A percentile compares a stretch with the other conserved stretches of the same genome.
These are phyloP conservation scores for Aureobasidium sp. DNA, from an alignment of 2,329 filamentous ascomycete genomes.

Conservation along the genomic window DNA sequence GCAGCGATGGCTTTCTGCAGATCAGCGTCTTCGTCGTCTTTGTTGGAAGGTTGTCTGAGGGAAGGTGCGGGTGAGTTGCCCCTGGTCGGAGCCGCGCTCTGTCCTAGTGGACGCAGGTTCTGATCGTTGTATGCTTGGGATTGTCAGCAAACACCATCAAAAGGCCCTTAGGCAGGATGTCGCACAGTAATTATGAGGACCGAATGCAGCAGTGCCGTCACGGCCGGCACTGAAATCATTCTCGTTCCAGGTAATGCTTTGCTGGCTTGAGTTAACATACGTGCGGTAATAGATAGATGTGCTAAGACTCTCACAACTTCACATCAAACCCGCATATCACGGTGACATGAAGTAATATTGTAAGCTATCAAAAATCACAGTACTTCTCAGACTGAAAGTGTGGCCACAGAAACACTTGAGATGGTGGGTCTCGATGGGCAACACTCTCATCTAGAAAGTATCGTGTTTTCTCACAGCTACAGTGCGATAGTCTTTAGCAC, in stretches of 20 bases:
- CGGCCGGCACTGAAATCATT: conserved; percentile 19
- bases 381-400: not conserved
- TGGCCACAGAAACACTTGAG: not conserved
- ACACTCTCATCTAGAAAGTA: not conserved
- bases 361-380: not conserved
- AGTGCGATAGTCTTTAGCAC: not conserved
- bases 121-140: conserved; percentile 13
- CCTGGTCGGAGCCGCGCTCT: conserved; percentile 24
- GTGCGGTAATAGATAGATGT: not conserved
- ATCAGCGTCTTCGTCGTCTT: conserved; percentile 23
- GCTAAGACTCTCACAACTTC: not conserved
- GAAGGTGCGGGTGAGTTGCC: conserved; percentile 20
- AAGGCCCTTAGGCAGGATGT: not conserved
- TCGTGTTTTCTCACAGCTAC: not conserved
- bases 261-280: not conserved
- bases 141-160: not conserved
- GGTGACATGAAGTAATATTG: not conserved
- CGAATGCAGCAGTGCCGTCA: conserved; percentile 19
- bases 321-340: not conserved
- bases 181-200: conserved; percentile 9
- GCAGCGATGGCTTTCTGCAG: conserved; percentile 20
- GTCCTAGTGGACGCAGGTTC: conserved; percentile 21
- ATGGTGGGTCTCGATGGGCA: not conserved
- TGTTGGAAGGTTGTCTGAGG: conserved; percentile 19
- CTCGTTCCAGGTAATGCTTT: conserved; percentile 22